Evolutionary conservation across 2,329 filamentous ascomycete species (phyloP).

Genomic region (Whalleya microplaca): DNA sequence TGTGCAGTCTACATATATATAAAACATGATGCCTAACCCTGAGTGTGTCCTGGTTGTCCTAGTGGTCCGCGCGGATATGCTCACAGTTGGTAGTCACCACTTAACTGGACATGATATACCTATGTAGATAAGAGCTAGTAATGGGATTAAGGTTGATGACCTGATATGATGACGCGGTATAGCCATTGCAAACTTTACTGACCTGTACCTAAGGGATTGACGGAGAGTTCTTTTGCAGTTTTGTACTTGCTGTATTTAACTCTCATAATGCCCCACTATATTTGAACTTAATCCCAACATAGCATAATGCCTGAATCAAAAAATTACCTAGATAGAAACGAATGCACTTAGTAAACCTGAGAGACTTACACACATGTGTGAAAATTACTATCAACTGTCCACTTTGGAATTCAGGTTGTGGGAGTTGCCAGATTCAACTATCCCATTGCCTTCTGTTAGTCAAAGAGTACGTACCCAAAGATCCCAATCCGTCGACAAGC

Average conservation of each 20-base stretch:
- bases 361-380: not conserved
- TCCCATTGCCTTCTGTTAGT: not conserved
- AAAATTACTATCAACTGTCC: not conserved
- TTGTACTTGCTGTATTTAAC: not conserved
- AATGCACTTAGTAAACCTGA: not conserved
- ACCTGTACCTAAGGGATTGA: not conserved
- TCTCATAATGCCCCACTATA: not conserved
- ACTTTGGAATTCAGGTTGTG: not conserved
- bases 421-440: not conserved
- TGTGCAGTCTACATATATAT: constrained; percentile 23
- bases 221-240: not conserved
- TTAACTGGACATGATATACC: too few species aligned
- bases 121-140: not conserved
- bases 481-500: not conserved
- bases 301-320: not conserved
- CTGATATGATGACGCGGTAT: not conserved
- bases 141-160: not conserved
- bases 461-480: not conserved
- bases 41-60: too few species aligned
- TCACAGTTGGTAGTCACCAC: too few species aligned
- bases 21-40: not conserved
- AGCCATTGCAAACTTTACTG: not conserved
- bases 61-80: too few species aligned
- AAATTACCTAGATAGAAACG: not conserved
- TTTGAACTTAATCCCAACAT: not conserved